Evolutionary conservation across 2,329 filamentous ascomycete genomes (phyloP), one percentile per base, ranked within the genome.

Genomic region (Trichophyton equinum): DNA sequence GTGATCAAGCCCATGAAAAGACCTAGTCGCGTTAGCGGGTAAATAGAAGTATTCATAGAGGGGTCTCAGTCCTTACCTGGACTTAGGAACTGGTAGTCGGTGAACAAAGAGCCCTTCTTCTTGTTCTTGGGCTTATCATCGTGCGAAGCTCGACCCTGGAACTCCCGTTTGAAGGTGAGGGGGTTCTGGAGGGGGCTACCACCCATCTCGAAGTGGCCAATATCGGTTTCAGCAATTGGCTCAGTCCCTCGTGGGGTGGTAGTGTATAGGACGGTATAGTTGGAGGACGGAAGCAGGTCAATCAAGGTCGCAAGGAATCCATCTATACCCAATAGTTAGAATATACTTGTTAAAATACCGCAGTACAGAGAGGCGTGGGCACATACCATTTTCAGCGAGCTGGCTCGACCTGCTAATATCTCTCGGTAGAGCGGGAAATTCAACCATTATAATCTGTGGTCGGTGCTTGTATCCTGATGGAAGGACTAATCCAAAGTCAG

Each of bases 11-110:
- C 87, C 87, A 95, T 95, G 75, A 96, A 97, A 65, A 97, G 84
- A 61, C 88, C 91, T 94, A 62, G 20, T 53, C 25, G 61, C 51
- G 27, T 59, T 63, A 42, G 30, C 47, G n/a, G 8, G 13, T 33
- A 42, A 61, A 53, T 38, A 38, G 33, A 42, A 61, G 47, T 30
- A 30, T 30, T 30, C 60, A 53, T 18, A 27, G 20, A 8, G 56
- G 51, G 18, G 61, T 9, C 30, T 27, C 11, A 51, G 20, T 51
- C 22, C 81, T 68, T 76, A 92, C 89, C 89, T 69, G 91, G 89
- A 9, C 87, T 92, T 67, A 99, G 87, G 77, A 91, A 97, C 72
- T 96, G 88, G 74, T 99, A 99, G 73, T 88, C 91, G 75, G 95
- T 88, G 68, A 99, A 97, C 49, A 79, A 65, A 27, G 77, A 75